A percentile compares a stretch with the other conserved stretches of the same genome.
These are phyloP conservation scores for Erodium texanum DNA, from an alignment of 441 rosid genomes.

Conservation along the genomic window DNA sequence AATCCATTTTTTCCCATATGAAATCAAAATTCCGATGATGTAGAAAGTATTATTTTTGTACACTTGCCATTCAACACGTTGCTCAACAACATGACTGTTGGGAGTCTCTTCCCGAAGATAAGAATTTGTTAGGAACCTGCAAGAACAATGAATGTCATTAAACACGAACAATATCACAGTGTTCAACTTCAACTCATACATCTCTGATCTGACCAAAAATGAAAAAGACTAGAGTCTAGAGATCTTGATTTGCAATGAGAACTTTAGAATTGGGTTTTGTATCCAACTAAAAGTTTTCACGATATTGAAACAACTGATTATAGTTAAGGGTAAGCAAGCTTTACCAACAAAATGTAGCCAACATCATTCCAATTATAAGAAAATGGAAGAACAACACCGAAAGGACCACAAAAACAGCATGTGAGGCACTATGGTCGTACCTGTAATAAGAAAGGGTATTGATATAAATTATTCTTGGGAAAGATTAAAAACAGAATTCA, in stretches of 20 bases:
- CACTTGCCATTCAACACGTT: slow-evolving; percentile 90
- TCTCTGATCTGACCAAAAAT: background rate
- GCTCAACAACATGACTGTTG: slow-evolving; percentile 92
- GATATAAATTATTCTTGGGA: background rate
- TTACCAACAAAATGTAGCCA: slow-evolving; percentile 90
- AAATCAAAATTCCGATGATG: slow-evolving; percentile 5
- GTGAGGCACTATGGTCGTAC: slow-evolving; percentile 76
- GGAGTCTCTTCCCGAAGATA: slow-evolving; percentile 95
- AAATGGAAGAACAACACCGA: slow-evolving; percentile 75
- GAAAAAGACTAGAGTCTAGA: background rate
- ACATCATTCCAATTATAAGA: slow-evolving; percentile 54
- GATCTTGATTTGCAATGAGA: background rate
- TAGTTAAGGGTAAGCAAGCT: slow-evolving; percentile 15
- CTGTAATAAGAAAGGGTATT: slow-evolving; percentile 34
- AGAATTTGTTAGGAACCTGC: slow-evolving; percentile 82
- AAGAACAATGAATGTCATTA: slow-evolving; percentile 14
- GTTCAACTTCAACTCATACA: background rate
- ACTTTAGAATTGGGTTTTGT: background rate
- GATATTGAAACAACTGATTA: background rate
- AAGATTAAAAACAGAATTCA: background rate
- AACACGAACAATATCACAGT: background rate
- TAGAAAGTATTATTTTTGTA: slow-evolving; percentile 19
- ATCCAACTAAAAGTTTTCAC: background rate
- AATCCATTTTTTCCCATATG: background rate
- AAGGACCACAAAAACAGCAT: slow-evolving; percentile 60